A percentile compares a stretch with the other conserved stretches of the same genome.
Conservation (phyloP, 2,329 filamentous ascomycete genomes). For the Aspergillus japonicus region DNA sequence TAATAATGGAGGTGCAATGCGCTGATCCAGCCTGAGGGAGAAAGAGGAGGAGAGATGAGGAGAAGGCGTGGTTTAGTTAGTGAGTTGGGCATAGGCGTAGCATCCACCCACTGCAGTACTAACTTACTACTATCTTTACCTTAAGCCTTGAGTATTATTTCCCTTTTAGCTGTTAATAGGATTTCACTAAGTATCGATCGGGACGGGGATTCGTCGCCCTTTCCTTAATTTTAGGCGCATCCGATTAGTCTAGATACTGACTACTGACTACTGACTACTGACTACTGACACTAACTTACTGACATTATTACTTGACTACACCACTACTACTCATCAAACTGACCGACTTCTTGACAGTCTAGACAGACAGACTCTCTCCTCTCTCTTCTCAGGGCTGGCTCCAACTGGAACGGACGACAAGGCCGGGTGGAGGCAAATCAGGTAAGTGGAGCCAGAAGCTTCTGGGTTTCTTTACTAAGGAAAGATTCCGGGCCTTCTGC, state of each 20-base stretch:
- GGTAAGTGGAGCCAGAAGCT: conserved; percentile 4
- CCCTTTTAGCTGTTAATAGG: background rate
- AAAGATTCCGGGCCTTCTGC: background rate
- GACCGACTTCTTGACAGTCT: too few species aligned
- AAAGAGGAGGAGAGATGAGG: background rate
- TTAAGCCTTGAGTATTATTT: background rate
- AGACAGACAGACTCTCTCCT: background rate
- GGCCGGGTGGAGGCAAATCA: conserved; percentile 10
- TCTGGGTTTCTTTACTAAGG: background rate
- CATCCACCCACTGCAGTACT: background rate
- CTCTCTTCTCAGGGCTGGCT: background rate
- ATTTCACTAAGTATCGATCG: background rate
- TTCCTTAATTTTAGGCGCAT: background rate
- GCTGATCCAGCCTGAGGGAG: background rate
- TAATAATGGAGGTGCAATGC: conserved; percentile 3
- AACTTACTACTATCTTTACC: background rate
- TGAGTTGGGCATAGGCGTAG: background rate
- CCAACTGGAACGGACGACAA: background rate
- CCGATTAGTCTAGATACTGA: background rate
- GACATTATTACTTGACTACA: too few species aligned
- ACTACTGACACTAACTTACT: too few species aligned
- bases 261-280: background rate
- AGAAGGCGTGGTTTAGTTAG: too few species aligned
- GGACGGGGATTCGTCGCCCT: background rate
- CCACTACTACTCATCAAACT: too few species aligned